Evolutionary conservation across 805 yeast species (phyloP).

Genomic region (Hyphopichia homilentoma): DNA sequence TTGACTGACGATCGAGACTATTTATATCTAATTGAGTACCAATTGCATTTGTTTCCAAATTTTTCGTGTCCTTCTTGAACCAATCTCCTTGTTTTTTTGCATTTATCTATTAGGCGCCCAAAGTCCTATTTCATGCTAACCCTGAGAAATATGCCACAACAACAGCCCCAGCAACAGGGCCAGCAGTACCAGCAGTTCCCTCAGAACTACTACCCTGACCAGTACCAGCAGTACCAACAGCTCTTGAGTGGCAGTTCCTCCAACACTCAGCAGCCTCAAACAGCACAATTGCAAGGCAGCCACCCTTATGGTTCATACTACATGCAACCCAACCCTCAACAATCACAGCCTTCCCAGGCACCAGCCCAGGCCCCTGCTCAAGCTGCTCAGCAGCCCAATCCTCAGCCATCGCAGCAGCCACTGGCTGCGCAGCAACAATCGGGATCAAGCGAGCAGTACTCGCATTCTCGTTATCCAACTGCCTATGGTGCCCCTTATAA

Average conservation of each 20-base stretch:
- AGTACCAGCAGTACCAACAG: constrained; percentile 12
- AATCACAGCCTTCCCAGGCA: constrained; percentile 15
- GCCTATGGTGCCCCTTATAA: constrained; percentile 17
- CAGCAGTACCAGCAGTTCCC: constrained; percentile 17
- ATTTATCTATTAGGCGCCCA: background rate
- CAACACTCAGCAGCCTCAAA: constrained; percentile 7
- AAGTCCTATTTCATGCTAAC: too few relatives aligned
- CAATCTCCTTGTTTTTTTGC: background rate
- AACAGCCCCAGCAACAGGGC: constrained; percentile 13
- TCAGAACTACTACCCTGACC: constrained; percentile 16
- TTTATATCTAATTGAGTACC: too few relatives aligned
- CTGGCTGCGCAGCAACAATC: constrained; percentile 19
- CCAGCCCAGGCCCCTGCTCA: too few relatives aligned
- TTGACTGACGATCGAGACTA: too few relatives aligned
- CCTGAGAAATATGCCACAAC: too few relatives aligned
- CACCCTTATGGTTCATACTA: constrained; percentile 16
- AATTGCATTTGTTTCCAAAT: background rate
- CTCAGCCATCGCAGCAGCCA: constrained; percentile 12
- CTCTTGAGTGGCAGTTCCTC: constrained; percentile 8
- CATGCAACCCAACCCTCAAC: constrained; percentile 2
- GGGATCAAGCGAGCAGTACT: constrained; percentile 5
- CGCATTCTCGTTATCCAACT: constrained; percentile 9
- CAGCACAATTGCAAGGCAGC: constrained; percentile 8
- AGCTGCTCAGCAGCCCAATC: too few relatives aligned
- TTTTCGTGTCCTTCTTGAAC: background rate